A percentile compares a stretch with the other conserved stretches of the same genome.
phyloP scores from a whole-genome alignment of 495 filamentous ascomycete species.

The Aspergillus ellipticus region DNA sequence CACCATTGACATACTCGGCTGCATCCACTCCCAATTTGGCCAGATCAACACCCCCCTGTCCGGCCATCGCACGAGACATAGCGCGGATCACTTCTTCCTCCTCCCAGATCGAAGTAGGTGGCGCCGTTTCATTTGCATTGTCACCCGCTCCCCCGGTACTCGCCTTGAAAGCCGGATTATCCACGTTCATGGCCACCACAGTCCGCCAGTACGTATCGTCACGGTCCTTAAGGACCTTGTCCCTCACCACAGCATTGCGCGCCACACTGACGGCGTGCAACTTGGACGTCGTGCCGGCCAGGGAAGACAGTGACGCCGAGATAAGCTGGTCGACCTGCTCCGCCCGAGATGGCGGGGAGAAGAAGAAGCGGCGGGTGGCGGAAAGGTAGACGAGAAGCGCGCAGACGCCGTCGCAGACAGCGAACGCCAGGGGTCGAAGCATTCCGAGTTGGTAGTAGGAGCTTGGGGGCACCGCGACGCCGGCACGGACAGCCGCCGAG shows the following conservation, averaged over 20 bases:
- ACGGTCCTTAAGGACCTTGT: constrained; percentile 49
- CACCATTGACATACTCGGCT: constrained; percentile 41
- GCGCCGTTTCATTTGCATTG: constrained; percentile 7
- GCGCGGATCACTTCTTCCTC: constrained; percentile 54
- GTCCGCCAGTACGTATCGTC: constrained; percentile 58
- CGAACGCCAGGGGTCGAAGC: constrained; percentile 56
- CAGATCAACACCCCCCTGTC: constrained; percentile 46
- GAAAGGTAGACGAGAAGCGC: constrained; percentile 65
- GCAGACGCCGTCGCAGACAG: constrained; percentile 56
- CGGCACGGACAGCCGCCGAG: constrained; percentile 32
- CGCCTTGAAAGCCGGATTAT: constrained; percentile 12
- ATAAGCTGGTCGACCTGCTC: constrained; percentile 44
- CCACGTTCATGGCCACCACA: constrained; percentile 37
- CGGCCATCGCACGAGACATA: constrained; percentile 47
- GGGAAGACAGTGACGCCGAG: constrained; percentile 32
- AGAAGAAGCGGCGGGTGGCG: constrained; percentile 69
- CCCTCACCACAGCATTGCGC: constrained; percentile 56
- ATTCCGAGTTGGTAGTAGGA: constrained; percentile 66
- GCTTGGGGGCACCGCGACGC: constrained; percentile 32
- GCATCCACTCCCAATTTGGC: constrained; percentile 41
- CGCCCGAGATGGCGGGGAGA: constrained; percentile 44
- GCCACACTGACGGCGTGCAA: constrained; percentile 52
- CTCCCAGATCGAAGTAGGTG: constrained; percentile 43
- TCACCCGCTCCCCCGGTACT: constrained; percentile 28
- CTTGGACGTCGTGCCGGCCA: constrained; percentile 47